Base-by-base conservation (phyloP, 352 stramenopile genomes). In the Globisporangium parvum region DNA sequence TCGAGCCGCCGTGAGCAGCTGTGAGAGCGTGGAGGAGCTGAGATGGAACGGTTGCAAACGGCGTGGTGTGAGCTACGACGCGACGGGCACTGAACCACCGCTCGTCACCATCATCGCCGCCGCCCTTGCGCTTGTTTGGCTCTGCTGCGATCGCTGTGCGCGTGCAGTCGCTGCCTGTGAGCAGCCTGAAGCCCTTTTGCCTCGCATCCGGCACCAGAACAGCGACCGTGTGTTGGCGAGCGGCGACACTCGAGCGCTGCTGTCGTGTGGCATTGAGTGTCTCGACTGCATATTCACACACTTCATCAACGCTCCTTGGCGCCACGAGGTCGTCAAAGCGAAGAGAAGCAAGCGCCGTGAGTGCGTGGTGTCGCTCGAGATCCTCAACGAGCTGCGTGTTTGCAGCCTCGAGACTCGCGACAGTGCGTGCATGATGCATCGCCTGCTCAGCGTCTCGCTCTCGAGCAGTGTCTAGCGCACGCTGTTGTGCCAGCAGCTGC, bases 301-400 rank as follows among this genome's bases (percentile, higher is more conserved):
- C 35, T 6, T 63, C 49, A 18, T 58, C 50, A 26, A 53, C 44
- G 35, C 50, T 63, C 33, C n/a, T 8, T 17, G 50, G 49, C 10
- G 57, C 35, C 8, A 46, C n/a, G 33, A 50, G 20, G 10, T 49
- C 45, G 4, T 53, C 35, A 3, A 37, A 33, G 4, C 31, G 17
- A 53, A 57, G 3, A 9, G 49, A 26, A 24, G 50, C 31, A 12
- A 63, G 33, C 18, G 49, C 23, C 11, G 26, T 31, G 31, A 47
- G 57, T 14, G 24, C 33, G 17, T 9, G 6, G 4, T 23, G 33
- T 11, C 40, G 46, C 17, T 53, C 21, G 5, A 44, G 39, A 1
- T n/a, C 17, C 20, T 31, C 17, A n/a, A 21, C 26, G 6, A 53
- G 37, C 18, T 14, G 3, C 15, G 35, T 24, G 24, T 21, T 35